Evolutionary conservation across 768 basidiomycete species (phyloP), one percentile per base, ranked within the genome.

Genomic region (Multifurca ochricompacta): DNA sequence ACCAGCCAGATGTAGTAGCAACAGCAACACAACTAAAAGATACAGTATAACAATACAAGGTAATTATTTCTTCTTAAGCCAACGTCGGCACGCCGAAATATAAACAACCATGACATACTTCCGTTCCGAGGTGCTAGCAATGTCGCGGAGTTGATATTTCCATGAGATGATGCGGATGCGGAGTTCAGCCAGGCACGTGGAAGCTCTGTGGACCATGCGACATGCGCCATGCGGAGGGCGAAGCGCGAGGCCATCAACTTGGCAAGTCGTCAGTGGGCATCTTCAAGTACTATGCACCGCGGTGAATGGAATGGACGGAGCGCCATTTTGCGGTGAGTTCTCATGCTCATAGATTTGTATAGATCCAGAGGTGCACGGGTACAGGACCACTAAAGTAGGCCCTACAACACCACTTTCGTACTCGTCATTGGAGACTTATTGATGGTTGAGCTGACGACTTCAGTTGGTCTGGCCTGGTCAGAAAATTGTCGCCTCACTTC

Each of bases 81-180:
- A 28, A 55, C 34, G 18, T 54, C 41, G 48, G 48, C 47, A 39
- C 23, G 46, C 36, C 28, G 34, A 30, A 30, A 45, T 23, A 23
- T 31, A 27, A 44, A 37, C 34, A 23, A 41, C 21, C 19, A 28
- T 52, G 45, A 34, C 18, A 19, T 34, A 23, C 39, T 43, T 53
- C 52, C 53, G 46, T 48, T 54, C 39, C 37, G 55, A 51, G 25
- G 14, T 32, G 32, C 49, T 27, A 51, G 23, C 43, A 51, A 36
- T 23, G 11, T 51, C 55, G 54, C 54, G 55, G 55, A 56, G 55
- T 56, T 56, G 43, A 51, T 56, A 56, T 56, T 56, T 43, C 34
- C 34, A 37, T 18, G 27, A 45, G 44, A 19, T n/a, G n/a, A 27
- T 27, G 21, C n/a, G 27, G 27, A 27, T 45, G n/a, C n/a, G n/a